Evolutionary conservation across 768 basidiomycete species (phyloP), one percentile per base, ranked within the genome.

Genomic region (Amanita inopinata): DNA sequence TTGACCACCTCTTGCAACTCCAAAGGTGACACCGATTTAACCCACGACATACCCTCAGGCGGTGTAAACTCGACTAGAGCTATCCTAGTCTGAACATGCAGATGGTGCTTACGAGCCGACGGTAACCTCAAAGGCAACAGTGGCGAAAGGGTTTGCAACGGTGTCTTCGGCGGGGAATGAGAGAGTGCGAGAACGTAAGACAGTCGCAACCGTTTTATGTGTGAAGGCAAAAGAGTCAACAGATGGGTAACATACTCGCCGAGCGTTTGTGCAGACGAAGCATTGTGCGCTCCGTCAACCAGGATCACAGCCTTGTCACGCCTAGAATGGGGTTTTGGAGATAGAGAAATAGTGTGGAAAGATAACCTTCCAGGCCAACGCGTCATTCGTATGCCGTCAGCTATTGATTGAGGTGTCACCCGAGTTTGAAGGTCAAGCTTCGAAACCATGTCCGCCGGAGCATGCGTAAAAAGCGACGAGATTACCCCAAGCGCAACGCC

Each of bases 31-130:
- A 82, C 80, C 3, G 80, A 64, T 27, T 66, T 72, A 18, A 98
- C 80, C 96, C 96, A 99, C 0, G 93, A 89, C 96, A 99, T 98
- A 2, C 82, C 87, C 2, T 81, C 85, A 0, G 91, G 86, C 3
- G 75, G 77, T 2, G 79, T 70, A 57, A 93, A 94, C 11, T 59
- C 58, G 15, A 83, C 54, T 1, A 78, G 62, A 2, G 80, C 81
- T 14, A 83, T 65, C 17, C 57, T 62, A 11, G 67, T 53, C 17
- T 61, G 61, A n/a, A 70, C 46, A 3, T 53, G 49, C 22, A 66
- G 47, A n/a, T n/a, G n/a, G 14, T 53, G 53, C 5, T 55, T 40
- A 5, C 37, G 40, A 11, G 48, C 49, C 12, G 22, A 25, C 18
- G 56, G 53, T 28, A 70, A 53, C 9, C 55, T 60, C 2, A 63